phyloP scores from a whole-genome alignment of 163 green algal genomes.

The Scenedesmus sp. region DNA sequence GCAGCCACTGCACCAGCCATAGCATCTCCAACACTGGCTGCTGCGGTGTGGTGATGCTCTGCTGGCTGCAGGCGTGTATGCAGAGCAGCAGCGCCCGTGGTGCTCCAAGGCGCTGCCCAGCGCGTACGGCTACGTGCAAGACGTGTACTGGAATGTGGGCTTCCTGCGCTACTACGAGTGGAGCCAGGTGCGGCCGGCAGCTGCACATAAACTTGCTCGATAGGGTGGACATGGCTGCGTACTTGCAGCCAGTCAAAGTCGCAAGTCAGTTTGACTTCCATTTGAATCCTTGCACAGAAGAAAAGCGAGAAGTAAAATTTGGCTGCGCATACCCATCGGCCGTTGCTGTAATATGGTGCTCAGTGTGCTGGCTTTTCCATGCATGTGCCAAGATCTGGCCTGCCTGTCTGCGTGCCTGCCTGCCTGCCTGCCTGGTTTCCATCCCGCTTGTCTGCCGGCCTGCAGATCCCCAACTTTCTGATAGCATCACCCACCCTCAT shows the following conservation, averaged over 20 bases:
- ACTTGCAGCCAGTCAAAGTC: too few species aligned
- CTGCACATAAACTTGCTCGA: too few species aligned
- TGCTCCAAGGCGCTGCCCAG: constrained; percentile 74
- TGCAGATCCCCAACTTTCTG: constrained; percentile 91
- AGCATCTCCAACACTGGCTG: neutral
- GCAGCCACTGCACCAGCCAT: neutral
- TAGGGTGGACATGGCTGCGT: too few species aligned
- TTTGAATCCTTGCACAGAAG: neutral
- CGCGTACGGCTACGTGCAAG: constrained; percentile 88
- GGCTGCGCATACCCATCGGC: neutral
- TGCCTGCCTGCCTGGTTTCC: neutral
- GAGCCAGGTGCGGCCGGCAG: constrained; percentile 63
- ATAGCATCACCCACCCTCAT: constrained; percentile 82
- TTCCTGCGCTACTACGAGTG: constrained; percentile 86
- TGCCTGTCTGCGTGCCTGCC: neutral
- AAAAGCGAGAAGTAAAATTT: neutral
- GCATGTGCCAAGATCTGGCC: neutral
- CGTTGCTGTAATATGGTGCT: neutral
- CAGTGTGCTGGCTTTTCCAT: neutral
- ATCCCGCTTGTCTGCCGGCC: neutral
- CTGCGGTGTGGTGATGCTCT: neutral
- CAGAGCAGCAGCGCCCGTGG: constrained; percentile 65
- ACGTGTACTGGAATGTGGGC: constrained; percentile 91
- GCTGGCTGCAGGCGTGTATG: constrained; percentile 40
- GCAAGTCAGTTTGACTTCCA: neutral